phyloP scores from a whole-genome alignment of 495 filamentous ascomycete species.

The Daldinia grandis region DNA sequence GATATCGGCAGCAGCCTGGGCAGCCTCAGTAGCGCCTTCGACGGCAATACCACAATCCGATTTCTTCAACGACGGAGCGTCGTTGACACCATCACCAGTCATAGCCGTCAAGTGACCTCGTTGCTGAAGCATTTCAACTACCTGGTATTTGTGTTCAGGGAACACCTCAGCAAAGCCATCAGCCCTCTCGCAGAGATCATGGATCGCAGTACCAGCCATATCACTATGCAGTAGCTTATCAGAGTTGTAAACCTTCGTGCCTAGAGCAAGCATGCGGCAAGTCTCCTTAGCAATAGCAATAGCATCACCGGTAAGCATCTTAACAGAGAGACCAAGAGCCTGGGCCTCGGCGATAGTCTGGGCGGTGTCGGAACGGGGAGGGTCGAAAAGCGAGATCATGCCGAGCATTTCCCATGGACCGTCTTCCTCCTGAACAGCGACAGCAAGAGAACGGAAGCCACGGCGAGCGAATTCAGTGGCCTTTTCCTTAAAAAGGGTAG shows the following conservation, averaged over 20 bases:
- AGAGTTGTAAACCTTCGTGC: slow-evolving; percentile 91
- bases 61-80: slow-evolving; percentile 93
- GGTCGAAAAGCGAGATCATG: slow-evolving; percentile 90
- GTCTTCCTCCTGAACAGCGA: slow-evolving; percentile 80
- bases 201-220: slow-evolving; percentile 88
- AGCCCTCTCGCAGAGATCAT: slow-evolving; percentile 90
- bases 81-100: slow-evolving; percentile 97
- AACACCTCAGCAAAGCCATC: slow-evolving; percentile 95
- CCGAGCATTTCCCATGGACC: slow-evolving; percentile 85
- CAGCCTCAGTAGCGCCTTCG: slow-evolving; percentile 88
- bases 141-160: slow-evolving; percentile 96
- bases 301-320: slow-evolving; percentile 94
- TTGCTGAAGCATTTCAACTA: slow-evolving; percentile 94
- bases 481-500: slow-evolving; percentile 81
- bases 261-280: slow-evolving; percentile 83
- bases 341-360: slow-evolving; percentile 88
- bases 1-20: slow-evolving; percentile 88
- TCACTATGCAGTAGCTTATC: slow-evolving; percentile 82
- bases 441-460: slow-evolving; percentile 88
- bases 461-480: slow-evolving; percentile 86
- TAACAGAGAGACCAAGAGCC: slow-evolving; percentile 82
- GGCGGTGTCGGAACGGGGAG: slow-evolving; percentile 86
- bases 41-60: slow-evolving; percentile 92
- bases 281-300: slow-evolving; percentile 91
- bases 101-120: slow-evolving; percentile 94